Percentiles rank a stretch among this genome's conserved stretches.
phyloP scores from a whole-genome alignment of 1,284 basidiomycete genomes.

The Tetrapyrgos nigripes region DNA sequence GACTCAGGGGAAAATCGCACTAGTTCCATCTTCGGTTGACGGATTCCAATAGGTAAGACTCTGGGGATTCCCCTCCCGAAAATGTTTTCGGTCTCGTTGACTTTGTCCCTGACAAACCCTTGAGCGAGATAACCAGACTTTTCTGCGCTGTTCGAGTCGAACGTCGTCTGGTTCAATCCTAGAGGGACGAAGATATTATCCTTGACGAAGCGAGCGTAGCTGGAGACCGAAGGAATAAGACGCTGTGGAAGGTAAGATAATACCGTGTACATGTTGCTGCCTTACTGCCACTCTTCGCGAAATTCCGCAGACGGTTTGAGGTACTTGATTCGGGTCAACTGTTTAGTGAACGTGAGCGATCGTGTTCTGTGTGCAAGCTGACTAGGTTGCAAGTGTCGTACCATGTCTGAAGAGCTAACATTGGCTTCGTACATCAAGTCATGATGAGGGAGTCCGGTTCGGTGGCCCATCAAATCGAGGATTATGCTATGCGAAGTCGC shows the following conservation, averaged over 20 bases:
- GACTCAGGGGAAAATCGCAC: constrained; percentile 15
- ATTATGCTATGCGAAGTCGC: constrained; percentile 26
- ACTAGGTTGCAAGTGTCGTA: not conserved
- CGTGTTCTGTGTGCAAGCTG: too few relatives aligned
- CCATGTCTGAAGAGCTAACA: not conserved
- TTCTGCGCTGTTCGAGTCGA: constrained; percentile 20
- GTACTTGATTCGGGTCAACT: constrained; percentile 7
- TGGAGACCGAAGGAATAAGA: constrained; percentile 4
- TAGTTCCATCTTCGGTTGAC: constrained; percentile 29
- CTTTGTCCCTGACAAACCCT: constrained; percentile 16
- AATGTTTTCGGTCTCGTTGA: constrained; percentile 18
- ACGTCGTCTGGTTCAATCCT: constrained; percentile 26
- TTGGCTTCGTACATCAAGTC: constrained; percentile 15
- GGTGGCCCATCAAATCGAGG: constrained; percentile 33
- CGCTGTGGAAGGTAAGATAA: constrained; percentile 25
- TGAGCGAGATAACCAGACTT: constrained; percentile 23
- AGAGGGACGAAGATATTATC: constrained; percentile 26
- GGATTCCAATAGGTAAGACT: constrained; percentile 24
- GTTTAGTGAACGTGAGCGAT: not conserved
- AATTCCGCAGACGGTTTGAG: not conserved
- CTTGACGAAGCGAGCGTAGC: constrained; percentile 26
- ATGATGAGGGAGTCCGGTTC: constrained; percentile 30
- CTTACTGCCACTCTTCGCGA: constrained; percentile 19
- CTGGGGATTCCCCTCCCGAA: constrained; percentile 25
- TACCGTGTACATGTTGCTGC: constrained; percentile 25